Evolutionary conservation across 352 stramenopile species (phyloP), one percentile per base, ranked within the genome.

Genomic region (Aphanomyces stellatus): DNA sequence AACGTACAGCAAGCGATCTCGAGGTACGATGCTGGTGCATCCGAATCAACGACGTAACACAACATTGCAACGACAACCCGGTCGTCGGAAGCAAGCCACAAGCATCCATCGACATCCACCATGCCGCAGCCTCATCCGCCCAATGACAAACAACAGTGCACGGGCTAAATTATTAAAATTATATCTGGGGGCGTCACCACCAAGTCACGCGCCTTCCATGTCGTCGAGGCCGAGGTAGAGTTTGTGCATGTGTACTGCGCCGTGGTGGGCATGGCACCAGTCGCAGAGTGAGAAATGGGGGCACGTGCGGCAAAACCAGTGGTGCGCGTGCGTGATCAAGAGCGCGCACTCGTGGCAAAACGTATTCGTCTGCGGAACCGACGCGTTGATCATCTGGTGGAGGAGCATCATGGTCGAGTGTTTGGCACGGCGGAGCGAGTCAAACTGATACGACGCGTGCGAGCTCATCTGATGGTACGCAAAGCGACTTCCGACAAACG

Each of bases 331-430:
- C 51, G 81, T 88, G 72, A 94, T 88, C 6, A 94, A 70, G 30
- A 94, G 74, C 43, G 64, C 85, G 75, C 85, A 94, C 51, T 89
- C 78, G 25, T 66, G 72, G 68, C 85, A 94, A 67, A 92, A 92
- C 19, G 88, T 68, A 55, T 91, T 92, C 40, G 81, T 68, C 59
- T 91, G 85, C 19, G 67, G 72, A 34, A 90, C 72, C 19, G 76
- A 74, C 64, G 91, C 76, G 68, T 93, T 91, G 60, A 92, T 88
- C 72, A 91, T 90, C 57, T 96, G 87, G 69, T 93, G 84, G 53
- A 96, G 66, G 51, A 96, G 81, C 86, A 96, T 95, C 82, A 94
- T 91, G 4, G 86, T 93, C 60, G 87, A 93, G 75, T 96, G 87
- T 69, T 96, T 96, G 56, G 87, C 87, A 30, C 87, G 87, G 30